A percentile compares a stretch with the other conserved stretches of the same genome.
These are phyloP conservation scores for Calonectria henricotiae DNA, from an alignment of 2,329 filamentous ascomycete genomes.

Conservation along the genomic window DNA sequence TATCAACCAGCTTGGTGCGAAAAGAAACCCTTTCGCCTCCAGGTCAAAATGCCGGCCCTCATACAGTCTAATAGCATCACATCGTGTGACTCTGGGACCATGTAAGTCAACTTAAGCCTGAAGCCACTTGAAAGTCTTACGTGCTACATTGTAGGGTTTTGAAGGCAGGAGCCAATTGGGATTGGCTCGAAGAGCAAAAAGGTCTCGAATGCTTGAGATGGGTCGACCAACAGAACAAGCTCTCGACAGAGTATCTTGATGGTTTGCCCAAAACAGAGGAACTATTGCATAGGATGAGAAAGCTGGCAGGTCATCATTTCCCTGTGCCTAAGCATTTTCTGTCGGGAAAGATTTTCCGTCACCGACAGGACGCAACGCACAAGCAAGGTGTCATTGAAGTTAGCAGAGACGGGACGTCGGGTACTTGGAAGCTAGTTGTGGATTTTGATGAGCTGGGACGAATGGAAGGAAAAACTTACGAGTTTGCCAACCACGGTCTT, in stretches of 20 bases:
- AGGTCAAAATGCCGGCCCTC: too few species aligned
- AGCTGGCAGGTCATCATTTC: not conserved
- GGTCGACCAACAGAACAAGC: not conserved
- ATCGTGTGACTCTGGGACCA: not conserved
- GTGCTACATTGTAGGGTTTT: not conserved
- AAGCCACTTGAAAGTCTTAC: not conserved
- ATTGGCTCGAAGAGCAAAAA: slow-evolving; percentile 11
- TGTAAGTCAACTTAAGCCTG: not conserved
- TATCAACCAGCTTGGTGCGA: too few species aligned
- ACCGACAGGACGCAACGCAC: not conserved
- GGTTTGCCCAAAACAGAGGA: not conserved
- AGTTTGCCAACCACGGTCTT: slow-evolving; percentile 1
- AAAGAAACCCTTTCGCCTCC: too few species aligned
- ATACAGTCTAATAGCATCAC: not conserved
- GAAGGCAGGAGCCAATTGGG: not conserved
- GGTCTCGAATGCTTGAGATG: not conserved
- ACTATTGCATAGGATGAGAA: not conserved
- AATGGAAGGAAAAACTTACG: not conserved
- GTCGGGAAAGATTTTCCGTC: slow-evolving; percentile 4
- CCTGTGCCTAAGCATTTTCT: not conserved
- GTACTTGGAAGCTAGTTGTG: not conserved
- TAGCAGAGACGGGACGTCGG: not conserved
- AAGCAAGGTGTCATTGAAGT: slow-evolving; percentile 12
- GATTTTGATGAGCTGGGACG: slow-evolving; percentile 2
- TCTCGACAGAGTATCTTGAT: not conserved